Conservation (phyloP, 106 monocot genomes). For the Gastrodia elata region DNA sequence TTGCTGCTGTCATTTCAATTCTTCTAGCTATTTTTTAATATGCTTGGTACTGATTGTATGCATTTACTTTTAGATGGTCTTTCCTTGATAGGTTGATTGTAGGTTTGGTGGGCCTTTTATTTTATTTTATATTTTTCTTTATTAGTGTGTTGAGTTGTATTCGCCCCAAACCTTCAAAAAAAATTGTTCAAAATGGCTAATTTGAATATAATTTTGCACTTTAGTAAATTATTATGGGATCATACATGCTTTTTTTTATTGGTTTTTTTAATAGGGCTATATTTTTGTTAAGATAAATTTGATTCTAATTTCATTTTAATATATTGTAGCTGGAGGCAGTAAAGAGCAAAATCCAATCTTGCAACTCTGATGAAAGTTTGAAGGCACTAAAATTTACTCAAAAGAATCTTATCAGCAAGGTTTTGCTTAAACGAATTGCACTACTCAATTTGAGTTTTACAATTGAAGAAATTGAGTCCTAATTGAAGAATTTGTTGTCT, state of each 20-base stretch:
- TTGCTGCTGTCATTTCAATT: no score
- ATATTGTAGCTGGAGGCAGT: constrained; percentile 57
- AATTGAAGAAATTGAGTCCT: neutral
- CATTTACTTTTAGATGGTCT: no score
- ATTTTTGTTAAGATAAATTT: neutral
- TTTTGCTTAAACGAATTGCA: neutral
- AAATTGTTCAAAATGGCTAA: neutral
- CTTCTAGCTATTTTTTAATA: no score
- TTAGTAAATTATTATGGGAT: neutral
- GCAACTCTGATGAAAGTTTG: constrained; percentile 39
- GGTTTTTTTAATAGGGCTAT: neutral
- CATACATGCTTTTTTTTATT: neutral
- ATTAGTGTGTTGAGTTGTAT: no score
- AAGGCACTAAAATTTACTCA: constrained; percentile 51
- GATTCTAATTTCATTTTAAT: neutral
- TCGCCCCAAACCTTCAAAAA: no score
- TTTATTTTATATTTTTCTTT: no score
- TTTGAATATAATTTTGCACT: neutral
- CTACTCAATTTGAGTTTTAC: neutral
- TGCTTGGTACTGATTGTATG: no score
- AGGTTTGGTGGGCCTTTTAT: no score
- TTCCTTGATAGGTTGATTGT: no score
- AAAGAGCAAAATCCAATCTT: constrained; percentile 50
- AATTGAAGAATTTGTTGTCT: neutral
- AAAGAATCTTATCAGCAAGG: constrained; percentile 77